phyloP scores from a whole-genome alignment of 768 basidiomycete genomes.

The Tulasnella sp. region DNA sequence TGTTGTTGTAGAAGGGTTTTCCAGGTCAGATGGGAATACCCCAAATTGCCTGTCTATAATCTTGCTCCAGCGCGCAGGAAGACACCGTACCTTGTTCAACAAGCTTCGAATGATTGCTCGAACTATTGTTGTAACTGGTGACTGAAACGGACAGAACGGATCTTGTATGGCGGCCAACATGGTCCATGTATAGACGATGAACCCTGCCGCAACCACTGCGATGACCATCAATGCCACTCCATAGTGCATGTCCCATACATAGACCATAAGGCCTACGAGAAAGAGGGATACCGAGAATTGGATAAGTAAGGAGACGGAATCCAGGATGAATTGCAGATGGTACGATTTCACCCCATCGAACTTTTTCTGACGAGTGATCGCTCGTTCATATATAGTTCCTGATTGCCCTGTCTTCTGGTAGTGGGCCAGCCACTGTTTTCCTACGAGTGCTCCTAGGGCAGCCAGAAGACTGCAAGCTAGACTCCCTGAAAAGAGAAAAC shows the following conservation, averaged over 20 bases:
- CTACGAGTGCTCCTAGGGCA: neutral
- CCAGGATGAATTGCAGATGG: neutral
- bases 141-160: constrained; percentile 3
- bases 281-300: neutral
- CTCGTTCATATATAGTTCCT: neutral
- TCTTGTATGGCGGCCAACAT: neutral
- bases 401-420: neutral
- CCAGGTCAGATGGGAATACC: no score
- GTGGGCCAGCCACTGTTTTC: neutral
- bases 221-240: neutral
- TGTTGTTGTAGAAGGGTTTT: no score
- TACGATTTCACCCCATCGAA: neutral
- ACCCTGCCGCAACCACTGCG: neutral
- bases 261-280: neutral
- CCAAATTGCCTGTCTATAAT: no score
- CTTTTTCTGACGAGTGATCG: neutral
- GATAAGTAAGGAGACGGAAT: constrained; percentile 2
- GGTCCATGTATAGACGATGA: neutral
- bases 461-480: neutral
- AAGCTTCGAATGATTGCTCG: no score
- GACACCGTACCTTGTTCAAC: no score
- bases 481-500: neutral
- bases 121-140: no score
- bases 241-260: neutral
- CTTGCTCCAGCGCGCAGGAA: no score